These are phyloP conservation scores for Tuber borchii DNA, from an alignment of 495 filamentous ascomycete species.

Conservation along the genomic window DNA sequence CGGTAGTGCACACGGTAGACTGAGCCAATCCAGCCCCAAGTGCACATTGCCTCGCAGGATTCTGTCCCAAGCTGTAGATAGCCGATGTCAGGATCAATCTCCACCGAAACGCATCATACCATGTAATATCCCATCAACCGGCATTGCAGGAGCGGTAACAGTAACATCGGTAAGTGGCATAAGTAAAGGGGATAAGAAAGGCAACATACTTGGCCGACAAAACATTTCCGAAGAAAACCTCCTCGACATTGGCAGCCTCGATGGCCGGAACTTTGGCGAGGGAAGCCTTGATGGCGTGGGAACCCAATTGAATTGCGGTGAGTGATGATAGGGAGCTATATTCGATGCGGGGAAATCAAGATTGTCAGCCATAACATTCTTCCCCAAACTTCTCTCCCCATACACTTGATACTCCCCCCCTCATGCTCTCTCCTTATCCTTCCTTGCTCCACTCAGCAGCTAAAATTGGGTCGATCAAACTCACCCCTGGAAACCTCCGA, in stretches of 20 bases:
- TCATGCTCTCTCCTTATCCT: background rate
- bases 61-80: slow-evolving; percentile 74
- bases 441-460: background rate
- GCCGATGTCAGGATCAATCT: slow-evolving; percentile 4
- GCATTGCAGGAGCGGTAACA: background rate
- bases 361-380: slow-evolving; percentile 27
- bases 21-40: slow-evolving; percentile 75
- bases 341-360: slow-evolving; percentile 11
- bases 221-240: slow-evolving; percentile 97
- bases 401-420: background rate
- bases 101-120: background rate
- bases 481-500: slow-evolving; percentile 89
- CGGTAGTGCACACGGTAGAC: slow-evolving; percentile 74
- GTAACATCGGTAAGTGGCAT: background rate
- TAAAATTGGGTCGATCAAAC: slow-evolving; percentile 34
- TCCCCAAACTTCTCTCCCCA: slow-evolving; percentile 9
- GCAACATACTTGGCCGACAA: slow-evolving; percentile 77
- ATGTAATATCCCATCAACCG: background rate
- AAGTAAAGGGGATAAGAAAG: slow-evolving; percentile 10
- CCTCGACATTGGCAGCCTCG: slow-evolving; percentile 78
- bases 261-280: slow-evolving; percentile 77
- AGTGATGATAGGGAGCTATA: slow-evolving; percentile 74
- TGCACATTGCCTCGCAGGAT: slow-evolving; percentile 89
- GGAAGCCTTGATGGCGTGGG: slow-evolving; percentile 86
- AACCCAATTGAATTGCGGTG: slow-evolving; percentile 77